phyloP scores from a whole-genome alignment of 2,329 filamentous ascomycete species.

The Elsinoe perseae region DNA sequence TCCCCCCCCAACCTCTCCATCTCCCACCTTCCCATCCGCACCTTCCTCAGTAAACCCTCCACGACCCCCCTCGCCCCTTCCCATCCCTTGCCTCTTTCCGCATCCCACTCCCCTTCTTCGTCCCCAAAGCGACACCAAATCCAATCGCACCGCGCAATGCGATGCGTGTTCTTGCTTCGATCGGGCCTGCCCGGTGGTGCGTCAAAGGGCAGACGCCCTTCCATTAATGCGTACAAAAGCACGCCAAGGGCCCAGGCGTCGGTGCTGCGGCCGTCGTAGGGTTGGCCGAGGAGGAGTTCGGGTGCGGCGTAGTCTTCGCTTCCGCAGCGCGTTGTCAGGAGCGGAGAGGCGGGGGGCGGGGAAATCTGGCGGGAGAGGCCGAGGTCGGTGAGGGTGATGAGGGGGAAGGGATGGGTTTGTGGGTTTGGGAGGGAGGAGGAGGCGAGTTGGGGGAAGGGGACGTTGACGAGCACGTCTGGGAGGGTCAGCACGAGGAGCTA shows the following conservation, averaged over 20 bases:
- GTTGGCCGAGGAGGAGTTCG: slow-evolving; percentile 89
- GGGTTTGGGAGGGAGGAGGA: slow-evolving; percentile 55
- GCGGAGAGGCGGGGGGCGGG: slow-evolving; percentile 63
- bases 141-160: slow-evolving; percentile 96
- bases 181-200: slow-evolving; percentile 72
- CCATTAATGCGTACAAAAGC: slow-evolving; percentile 83
- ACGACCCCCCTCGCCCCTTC: slow-evolving; percentile 72
- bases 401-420: slow-evolving; percentile 66
- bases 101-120: slow-evolving; percentile 79
- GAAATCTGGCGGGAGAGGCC: slow-evolving; percentile 81
- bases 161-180: slow-evolving; percentile 67
- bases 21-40: slow-evolving; percentile 63
- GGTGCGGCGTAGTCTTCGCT: slow-evolving; percentile 96
- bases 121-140: slow-evolving; percentile 82
- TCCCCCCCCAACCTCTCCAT: slow-evolving; percentile 64
- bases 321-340: slow-evolving; percentile 87
- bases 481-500: slow-evolving; percentile 17
- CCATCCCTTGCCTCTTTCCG: slow-evolving; percentile 53
- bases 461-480: slow-evolving; percentile 83
- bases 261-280: slow-evolving; percentile 84
- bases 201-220: slow-evolving; percentile 89
- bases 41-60: slow-evolving; percentile 75
- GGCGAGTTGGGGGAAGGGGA: slow-evolving; percentile 58
- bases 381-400: slow-evolving; percentile 84
- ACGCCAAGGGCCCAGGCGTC: slow-evolving; percentile 96